Percentiles rank a stretch among this genome's conserved stretches.
These are phyloP conservation scores for Trichoderma pleuroti DNA, from an alignment of 2,329 filamentous ascomycete species.

Conservation along the genomic window DNA sequence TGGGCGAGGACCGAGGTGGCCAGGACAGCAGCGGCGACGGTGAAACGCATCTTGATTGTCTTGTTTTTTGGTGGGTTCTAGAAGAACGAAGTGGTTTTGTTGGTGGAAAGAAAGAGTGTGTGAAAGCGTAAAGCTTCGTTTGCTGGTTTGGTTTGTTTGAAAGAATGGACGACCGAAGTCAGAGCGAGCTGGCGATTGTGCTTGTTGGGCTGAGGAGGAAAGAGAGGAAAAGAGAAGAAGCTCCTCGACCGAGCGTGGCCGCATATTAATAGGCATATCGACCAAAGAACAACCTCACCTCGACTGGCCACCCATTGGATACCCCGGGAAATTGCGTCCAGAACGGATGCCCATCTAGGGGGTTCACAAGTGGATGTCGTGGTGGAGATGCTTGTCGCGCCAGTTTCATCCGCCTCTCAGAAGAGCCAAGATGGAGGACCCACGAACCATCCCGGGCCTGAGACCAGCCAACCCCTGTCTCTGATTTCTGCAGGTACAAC, in stretches of 20 bases:
- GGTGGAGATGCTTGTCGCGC: slow-evolving; percentile 18
- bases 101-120: slow-evolving; percentile 33
- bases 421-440: slow-evolving; percentile 1
- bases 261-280: slow-evolving; percentile 45
- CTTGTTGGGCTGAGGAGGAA: slow-evolving; percentile 43
- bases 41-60: slow-evolving; percentile 61
- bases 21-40: slow-evolving; percentile 46
- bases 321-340: slow-evolving; percentile 24
- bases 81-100: slow-evolving; percentile 30
- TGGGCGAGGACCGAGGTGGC: slow-evolving; percentile 30
- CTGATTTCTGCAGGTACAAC: slow-evolving; percentile 14
- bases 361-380: slow-evolving; percentile 12
- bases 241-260: slow-evolving; percentile 32
- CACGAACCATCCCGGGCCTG: slow-evolving; percentile 5
- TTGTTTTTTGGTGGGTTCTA: slow-evolving; percentile 27
- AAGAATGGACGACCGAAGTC: slow-evolving; percentile 60
- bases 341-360: slow-evolving; percentile 22
- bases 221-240: slow-evolving; percentile 25
- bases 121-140: slow-evolving; percentile 33
- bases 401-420: slow-evolving; percentile 16
- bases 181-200: slow-evolving; percentile 39
- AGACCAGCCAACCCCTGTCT: slow-evolving; percentile 2
- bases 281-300: slow-evolving; percentile 14
- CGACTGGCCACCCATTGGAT: slow-evolving; percentile 9
- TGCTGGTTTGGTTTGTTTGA: slow-evolving; percentile 29